phyloP scores from a whole-genome alignment of 2,329 filamentous ascomycete species.

The Geosmithia morbida region DNA sequence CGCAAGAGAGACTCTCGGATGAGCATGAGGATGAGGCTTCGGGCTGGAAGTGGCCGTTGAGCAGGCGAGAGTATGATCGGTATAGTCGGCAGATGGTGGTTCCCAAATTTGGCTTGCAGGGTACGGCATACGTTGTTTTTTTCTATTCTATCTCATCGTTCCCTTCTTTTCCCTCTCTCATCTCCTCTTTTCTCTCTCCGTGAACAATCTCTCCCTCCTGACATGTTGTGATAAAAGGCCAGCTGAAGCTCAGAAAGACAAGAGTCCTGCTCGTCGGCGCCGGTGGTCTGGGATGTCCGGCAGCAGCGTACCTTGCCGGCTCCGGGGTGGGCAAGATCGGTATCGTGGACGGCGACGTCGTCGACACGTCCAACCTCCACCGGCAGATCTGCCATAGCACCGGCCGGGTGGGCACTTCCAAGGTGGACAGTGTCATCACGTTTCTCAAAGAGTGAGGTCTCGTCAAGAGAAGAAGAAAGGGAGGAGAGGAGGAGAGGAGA shows the following conservation, averaged over 20 bases:
- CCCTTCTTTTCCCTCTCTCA: not conserved
- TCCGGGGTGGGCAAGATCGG: conserved; percentile 76
- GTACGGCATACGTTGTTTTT: no score
- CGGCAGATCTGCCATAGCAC: conserved; percentile 76
- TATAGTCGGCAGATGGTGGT: conserved; percentile 90
- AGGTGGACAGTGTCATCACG: conserved; percentile 63
- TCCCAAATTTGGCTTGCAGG: conserved; percentile 62
- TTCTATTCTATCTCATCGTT: no score
- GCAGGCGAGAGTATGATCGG: conserved; percentile 60
- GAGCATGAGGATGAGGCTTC: not conserved
- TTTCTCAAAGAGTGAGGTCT: conserved; percentile 38
- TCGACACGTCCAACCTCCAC: conserved; percentile 85
- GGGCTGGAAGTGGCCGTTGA: conserved; percentile 52
- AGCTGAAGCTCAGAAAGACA: conserved; percentile 55
- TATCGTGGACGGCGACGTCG: conserved; percentile 73
- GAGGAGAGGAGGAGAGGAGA: no score
- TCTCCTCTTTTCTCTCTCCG: not conserved
- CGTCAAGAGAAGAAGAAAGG: conserved; percentile 3
- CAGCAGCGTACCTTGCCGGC: conserved; percentile 82
- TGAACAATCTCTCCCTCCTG: not conserved
- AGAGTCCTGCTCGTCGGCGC: conserved; percentile 72
- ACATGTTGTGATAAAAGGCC: conserved; percentile 38
- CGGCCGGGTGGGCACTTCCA: conserved; percentile 54
- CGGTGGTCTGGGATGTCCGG: conserved; percentile 83
- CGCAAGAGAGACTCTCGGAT: conserved; percentile 5